Conservation (phyloP, 2,329 filamentous ascomycete genomes). For the Diaporthe capsici region DNA sequence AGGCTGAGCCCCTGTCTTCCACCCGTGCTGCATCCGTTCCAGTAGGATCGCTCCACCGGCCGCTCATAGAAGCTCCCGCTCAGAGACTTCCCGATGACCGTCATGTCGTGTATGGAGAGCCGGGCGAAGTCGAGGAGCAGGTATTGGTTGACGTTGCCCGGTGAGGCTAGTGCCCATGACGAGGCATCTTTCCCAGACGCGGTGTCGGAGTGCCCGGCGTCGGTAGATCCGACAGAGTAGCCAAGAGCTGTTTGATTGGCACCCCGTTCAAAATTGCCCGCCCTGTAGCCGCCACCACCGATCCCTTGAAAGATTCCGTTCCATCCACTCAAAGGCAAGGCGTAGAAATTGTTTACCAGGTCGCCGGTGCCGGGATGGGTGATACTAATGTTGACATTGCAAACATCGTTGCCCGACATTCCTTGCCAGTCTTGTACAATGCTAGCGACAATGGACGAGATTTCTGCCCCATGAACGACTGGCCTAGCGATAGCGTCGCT, state of each 20-base stretch:
- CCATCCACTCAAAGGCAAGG: background rate
- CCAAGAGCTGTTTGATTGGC: background rate
- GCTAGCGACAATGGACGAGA: background rate
- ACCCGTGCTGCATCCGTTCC: slow-evolving; percentile 12
- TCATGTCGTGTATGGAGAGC: background rate
- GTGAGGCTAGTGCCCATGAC: background rate
- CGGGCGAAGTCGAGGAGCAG: background rate
- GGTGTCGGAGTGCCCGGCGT: background rate
- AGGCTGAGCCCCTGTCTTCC: slow-evolving; percentile 8
- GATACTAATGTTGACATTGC: background rate
- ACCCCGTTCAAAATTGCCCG: background rate
- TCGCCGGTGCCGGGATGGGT: background rate
- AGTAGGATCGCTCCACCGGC: background rate
- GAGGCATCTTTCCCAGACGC: background rate
- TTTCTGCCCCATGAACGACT: background rate
- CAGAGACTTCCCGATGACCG: background rate
- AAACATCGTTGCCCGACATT: background rate
- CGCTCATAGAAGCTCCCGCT: background rate
- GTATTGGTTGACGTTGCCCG: background rate
- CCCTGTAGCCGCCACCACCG: background rate
- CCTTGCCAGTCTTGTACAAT: background rate
- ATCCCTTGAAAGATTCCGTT: background rate
- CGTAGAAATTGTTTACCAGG: background rate
- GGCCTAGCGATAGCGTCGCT: background rate
- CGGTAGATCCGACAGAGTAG: background rate